Conservation (phyloP, 495 filamentous ascomycete species). For the Penicillium daleae region DNA sequence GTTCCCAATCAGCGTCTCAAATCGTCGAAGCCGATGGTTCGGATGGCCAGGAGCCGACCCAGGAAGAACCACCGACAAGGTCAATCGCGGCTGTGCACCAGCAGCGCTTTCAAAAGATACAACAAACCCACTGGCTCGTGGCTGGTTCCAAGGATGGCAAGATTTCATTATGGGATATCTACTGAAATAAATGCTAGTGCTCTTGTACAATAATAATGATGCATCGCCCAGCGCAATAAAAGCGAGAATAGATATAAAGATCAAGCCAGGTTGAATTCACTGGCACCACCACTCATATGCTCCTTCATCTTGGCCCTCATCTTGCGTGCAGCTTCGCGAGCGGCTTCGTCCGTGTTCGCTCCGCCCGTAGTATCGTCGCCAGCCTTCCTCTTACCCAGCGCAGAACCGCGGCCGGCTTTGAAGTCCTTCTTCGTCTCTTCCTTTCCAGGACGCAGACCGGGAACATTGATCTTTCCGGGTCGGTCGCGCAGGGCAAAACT, state of each 20-base stretch:
- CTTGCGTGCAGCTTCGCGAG: conserved; percentile 62
- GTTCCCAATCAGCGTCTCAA: not conserved
- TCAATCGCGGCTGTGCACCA: conserved; percentile 59
- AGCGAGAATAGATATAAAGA: conserved; percentile 16
- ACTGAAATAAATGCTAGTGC: conserved; percentile 56
- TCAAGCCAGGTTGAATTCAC: conserved; percentile 88
- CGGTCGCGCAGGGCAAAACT: conserved; percentile 86
- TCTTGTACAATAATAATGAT: conserved; percentile 32
- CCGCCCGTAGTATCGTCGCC: conserved; percentile 39
- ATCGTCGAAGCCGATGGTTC: not conserved
- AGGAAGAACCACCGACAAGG: not conserved
- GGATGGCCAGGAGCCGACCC: not conserved
- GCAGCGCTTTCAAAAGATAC: conserved; percentile 65
- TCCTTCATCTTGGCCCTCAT: conserved; percentile 84
- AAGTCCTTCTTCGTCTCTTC: conserved; percentile 53
- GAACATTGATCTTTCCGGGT: conserved; percentile 81
- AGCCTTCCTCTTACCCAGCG: conserved; percentile 42
- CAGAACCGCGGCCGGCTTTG: conserved; percentile 46
- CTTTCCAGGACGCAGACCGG: conserved; percentile 55
- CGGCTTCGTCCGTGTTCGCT: conserved; percentile 64
- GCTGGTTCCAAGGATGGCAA: conserved; percentile 95
- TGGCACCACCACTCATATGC: conserved; percentile 69
- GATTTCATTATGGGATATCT: conserved; percentile 95
- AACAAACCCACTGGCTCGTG: conserved; percentile 82
- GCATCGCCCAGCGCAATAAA: conserved; percentile 24